Conservation (phyloP, 108 stramenopile species). For the Mayamaea pseudoterrestris region DNA sequence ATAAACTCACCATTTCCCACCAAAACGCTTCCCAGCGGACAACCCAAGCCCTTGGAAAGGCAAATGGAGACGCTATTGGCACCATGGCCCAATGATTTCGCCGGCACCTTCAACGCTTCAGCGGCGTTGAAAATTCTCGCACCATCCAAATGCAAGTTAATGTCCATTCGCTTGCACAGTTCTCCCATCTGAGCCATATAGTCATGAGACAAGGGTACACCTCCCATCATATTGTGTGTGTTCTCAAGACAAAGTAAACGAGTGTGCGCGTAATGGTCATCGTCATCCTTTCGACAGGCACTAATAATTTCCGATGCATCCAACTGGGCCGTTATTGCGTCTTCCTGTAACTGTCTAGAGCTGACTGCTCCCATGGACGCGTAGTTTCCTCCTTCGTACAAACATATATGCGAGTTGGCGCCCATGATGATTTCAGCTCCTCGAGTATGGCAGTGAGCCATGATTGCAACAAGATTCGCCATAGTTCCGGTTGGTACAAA, state of each 20-base stretch:
- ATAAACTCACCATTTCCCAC: slow-evolving; percentile 73
- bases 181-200: slow-evolving; percentile 74
- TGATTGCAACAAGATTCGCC: slow-evolving; percentile 86
- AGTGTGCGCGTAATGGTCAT: slow-evolving; percentile 88
- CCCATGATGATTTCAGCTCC: slow-evolving; percentile 75
- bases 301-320: slow-evolving; percentile 40
- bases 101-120: slow-evolving; percentile 41
- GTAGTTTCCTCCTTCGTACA: slow-evolving; percentile 65
- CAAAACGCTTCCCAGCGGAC: slow-evolving; percentile 88
- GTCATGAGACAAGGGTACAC: slow-evolving; percentile 59
- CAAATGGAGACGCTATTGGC: slow-evolving; percentile 90
- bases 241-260: slow-evolving; percentile 87
- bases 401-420: slow-evolving; percentile 47
- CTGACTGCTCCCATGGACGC: slow-evolving; percentile 72
- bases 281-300: slow-evolving; percentile 55
- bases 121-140: slow-evolving; percentile 92
- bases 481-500: slow-evolving; percentile 96
- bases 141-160: slow-evolving; percentile 79
- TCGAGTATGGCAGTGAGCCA: slow-evolving; percentile 77
- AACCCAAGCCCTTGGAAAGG: slow-evolving; percentile 93
- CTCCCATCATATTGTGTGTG: slow-evolving; percentile 94
- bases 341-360: slow-evolving; percentile 57
- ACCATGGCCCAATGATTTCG: slow-evolving; percentile 30
- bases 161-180: slow-evolving; percentile 38
- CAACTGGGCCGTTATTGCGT: slow-evolving; percentile 31